Base-by-base conservation (phyloP, 2,329 filamentous ascomycete genomes). In the Cladophialophora psammophila region DNA sequence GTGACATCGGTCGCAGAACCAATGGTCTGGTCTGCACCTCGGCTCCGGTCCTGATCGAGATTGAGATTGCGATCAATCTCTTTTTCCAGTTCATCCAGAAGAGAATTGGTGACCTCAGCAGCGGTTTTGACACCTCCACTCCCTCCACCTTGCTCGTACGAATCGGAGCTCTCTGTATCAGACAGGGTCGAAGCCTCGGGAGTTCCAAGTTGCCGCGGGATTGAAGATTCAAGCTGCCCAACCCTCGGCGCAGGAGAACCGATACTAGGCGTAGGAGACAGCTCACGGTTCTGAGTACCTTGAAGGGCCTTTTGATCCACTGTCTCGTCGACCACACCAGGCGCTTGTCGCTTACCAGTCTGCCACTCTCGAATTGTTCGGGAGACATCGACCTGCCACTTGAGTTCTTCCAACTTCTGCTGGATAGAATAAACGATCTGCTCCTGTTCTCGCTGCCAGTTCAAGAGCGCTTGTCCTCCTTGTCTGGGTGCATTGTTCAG, bases 401-500 rank as follows among this genome's bases (percentile, higher is more conserved):
- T 80, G 31, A 87, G 74, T 12, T 79, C 75, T 60, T 88, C 83
- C 8, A 90, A 75, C 67, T 86, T 87, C 1, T 78, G 78, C 10
- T 84, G 80, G 9, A 89, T 81, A 56, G 84, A 81, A 1, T 77
- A 74, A 38, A 89, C 77, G 3, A 84, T 70, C 15, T 56, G 80
- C 3, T 77, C 74, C 42, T 78, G 78, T 34, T 79, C 74, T 67
- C 79, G 73, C 58, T 80, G 76, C 80, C 76, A 36, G 76, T 82
- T 66, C 12, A 84, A 87, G 2, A 65, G 36, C 10, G 66, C 60
- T 62, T 48, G 45, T 76, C 77, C 20, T 5, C 63, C 62, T 60
- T 58, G n/a, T 60, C 50, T 55, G 20, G 59, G 67, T 8, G 59
- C 63, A 45, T 66, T 67, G 73, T 78, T 59, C 12, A 78, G 77